Base-by-base conservation (phyloP, 108 stramenopile genomes). In the Mediolabrus comicus region DNA sequence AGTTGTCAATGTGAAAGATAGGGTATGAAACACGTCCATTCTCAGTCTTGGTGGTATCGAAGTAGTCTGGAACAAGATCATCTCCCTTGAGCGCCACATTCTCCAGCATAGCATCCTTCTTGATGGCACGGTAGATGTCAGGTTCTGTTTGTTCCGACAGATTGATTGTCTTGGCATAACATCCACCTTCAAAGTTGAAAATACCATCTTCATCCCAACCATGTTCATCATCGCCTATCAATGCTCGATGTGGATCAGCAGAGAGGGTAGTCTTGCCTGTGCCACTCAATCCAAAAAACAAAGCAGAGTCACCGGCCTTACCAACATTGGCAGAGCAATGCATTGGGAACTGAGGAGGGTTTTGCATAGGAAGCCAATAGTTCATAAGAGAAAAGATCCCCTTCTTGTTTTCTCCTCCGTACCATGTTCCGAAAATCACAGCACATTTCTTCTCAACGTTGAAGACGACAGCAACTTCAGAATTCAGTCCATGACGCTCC, bases 351-450 rank as follows among this genome's bases (percentile, higher is more conserved):
- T 89, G 85, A 35, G 87, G 87, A 51, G 83, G 75, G 60, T 90
- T 86, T 16, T 86, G 63, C 84, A 98, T 89, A 19, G 98, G 97
- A 57, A 97, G 81, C 94, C 93, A 96, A 79, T 96, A 96, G 81
- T 98, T 98, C 97, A 98, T 98, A 61, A 98, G 70, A n/a, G 95
- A 92, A 65, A 98, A 98, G 68, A 98, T 95, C 8, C 98, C 98
- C 87, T 98, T 98, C 80, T 98, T 98, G 80, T 97, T 98, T 81
- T 98, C 98, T 53, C 97, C 98, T 28, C 98, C 98, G 69, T 98
- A 98, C 88, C 89, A 97, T 9, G 98, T 98, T 11, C 97, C 98
- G 55, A 95, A 94, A 61, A 98, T 97, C 67, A 98, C 77, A 14
- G 96, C 98, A 62, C 80, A 83, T 63, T 85, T 87, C 81, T 96